These are phyloP conservation scores for Polyporus tsugae DNA, from an alignment of 1,284 basidiomycete species.

Conservation along the genomic window DNA sequence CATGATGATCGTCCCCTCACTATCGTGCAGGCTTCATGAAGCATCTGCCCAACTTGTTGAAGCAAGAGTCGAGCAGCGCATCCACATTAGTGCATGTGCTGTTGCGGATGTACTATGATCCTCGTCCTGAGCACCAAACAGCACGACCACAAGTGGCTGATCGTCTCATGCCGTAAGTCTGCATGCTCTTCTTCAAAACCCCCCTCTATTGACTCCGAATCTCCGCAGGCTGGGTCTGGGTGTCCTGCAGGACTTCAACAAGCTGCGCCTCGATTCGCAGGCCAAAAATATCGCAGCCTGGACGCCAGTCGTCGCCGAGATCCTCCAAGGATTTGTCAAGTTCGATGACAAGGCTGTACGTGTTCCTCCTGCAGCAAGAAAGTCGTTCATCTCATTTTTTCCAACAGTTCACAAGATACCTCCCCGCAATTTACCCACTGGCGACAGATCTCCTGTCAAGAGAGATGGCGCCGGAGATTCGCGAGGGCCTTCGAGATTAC, in stretches of 20 bases:
- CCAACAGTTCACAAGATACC: constrained; percentile 80
- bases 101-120: constrained; percentile 93
- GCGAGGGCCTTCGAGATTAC: constrained; percentile 79
- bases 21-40: constrained; percentile 92
- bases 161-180: constrained; percentile 87
- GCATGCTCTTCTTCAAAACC: not conserved
- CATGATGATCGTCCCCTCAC: not conserved
- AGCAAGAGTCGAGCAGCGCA: constrained; percentile 98
- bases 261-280: constrained; percentile 91
- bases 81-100: constrained; percentile 94
- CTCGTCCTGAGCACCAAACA: constrained; percentile 85
- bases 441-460: constrained; percentile 83
- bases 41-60: constrained; percentile 96
- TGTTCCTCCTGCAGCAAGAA: constrained; percentile 28
- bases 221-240: constrained; percentile 82
- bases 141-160: constrained; percentile 87
- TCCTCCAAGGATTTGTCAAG: constrained; percentile 88
- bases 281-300: constrained; percentile 96
- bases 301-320: constrained; percentile 97
- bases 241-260: constrained; percentile 91
- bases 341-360: constrained; percentile 91
- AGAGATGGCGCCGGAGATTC: constrained; percentile 84
- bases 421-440: constrained; percentile 88
- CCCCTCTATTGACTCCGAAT: constrained; percentile 20
- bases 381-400: constrained; percentile 14